phyloP scores from a whole-genome alignment of 768 basidiomycete genomes.

The Cystobasidium onofrii region DNA sequence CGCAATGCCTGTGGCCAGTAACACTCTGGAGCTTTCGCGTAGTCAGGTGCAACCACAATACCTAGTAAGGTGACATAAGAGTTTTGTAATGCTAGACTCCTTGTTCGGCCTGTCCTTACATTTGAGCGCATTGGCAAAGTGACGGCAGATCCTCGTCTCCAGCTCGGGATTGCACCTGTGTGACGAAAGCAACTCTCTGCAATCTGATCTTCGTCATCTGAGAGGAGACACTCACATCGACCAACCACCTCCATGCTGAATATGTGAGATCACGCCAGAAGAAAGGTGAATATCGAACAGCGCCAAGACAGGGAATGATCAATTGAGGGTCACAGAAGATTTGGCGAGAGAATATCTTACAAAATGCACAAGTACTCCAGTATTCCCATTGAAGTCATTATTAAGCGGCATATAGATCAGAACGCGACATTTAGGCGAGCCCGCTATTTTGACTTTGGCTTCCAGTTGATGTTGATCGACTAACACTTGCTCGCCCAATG shows the following conservation, averaged over 20 bases:
- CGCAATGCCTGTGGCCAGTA: constrained; percentile 20
- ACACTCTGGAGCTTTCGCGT: constrained; percentile 17
- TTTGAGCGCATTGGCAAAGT: constrained; percentile 2
- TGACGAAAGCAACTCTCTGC: no score
- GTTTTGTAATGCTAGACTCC: neutral
- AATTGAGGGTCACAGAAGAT: neutral
- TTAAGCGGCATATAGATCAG: constrained; percentile 1
- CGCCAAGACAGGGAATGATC: neutral
- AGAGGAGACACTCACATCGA: neutral
- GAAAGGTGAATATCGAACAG: neutral
- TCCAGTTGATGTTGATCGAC: constrained; percentile 3
- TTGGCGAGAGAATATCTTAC: neutral
- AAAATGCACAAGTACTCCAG: constrained; percentile 23
- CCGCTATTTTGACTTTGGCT: neutral
- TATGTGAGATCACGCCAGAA: neutral
- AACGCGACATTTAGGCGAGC: constrained; percentile 8
- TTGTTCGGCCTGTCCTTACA: neutral
- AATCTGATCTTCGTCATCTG: neutral
- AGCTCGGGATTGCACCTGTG: constrained; percentile 17
- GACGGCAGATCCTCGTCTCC: constrained; percentile 11
- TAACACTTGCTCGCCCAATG: neutral
- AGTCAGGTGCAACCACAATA: constrained; percentile 26
- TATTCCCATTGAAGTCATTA: neutral
- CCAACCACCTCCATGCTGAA: constrained; percentile 25
- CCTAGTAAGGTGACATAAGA: neutral